A percentile compares a stretch with the other conserved stretches of the same genome.
Conservation (phyloP, 345 rosid genomes). For the Eucalyptus brandiana region DNA sequence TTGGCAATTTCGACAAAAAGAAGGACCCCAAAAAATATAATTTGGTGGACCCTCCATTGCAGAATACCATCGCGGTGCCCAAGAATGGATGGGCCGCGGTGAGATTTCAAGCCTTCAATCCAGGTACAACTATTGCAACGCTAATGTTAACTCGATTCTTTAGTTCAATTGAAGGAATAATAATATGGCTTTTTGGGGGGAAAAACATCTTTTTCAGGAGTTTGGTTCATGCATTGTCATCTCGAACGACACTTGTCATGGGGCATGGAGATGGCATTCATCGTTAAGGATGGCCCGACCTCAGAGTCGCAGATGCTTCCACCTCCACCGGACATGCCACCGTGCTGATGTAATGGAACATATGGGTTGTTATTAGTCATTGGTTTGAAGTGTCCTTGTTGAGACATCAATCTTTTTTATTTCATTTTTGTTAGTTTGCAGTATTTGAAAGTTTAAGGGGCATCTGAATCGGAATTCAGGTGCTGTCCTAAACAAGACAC, state of each 20-base stretch:
- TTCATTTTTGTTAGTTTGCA: background rate
- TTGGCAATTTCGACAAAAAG: conserved; percentile 20
- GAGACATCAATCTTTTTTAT: background rate
- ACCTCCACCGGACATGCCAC: conserved; percentile 26
- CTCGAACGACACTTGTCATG: conserved; percentile 20
- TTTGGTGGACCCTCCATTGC: conserved; percentile 20
- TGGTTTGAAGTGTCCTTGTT: background rate
- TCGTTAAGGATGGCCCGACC: conserved; percentile 10
- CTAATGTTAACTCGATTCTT: background rate
- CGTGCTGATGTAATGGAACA: background rate
- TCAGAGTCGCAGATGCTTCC: conserved; percentile 4
- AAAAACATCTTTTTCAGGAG: conserved; percentile 2
- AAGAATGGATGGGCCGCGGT: conserved; percentile 27
- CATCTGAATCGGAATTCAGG: background rate
- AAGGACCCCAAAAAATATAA: conserved; percentile 17
- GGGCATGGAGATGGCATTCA: conserved; percentile 32
- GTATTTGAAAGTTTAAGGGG: background rate
- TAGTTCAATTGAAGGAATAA: background rate
- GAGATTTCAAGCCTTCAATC: conserved; percentile 18
- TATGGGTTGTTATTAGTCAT: background rate
- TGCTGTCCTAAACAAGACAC: background rate
- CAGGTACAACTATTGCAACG: conserved; percentile 1
- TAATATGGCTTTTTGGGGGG: background rate
- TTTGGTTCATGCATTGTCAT: conserved; percentile 38
- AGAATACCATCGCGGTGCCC: conserved; percentile 22